phyloP scores from a whole-genome alignment of 106 monocot genomes.

The Dioscorea zingiberensis region DNA sequence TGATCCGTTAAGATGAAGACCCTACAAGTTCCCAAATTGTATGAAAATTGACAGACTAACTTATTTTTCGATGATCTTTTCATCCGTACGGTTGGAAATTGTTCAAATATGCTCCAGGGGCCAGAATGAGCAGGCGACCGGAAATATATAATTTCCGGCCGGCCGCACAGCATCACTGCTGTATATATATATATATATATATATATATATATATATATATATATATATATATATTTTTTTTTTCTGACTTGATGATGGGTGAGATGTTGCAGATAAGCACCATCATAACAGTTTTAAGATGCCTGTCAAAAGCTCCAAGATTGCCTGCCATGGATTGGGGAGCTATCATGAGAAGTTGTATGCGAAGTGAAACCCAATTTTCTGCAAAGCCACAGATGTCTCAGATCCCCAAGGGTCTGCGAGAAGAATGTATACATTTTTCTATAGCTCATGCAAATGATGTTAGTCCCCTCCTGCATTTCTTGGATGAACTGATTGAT shows the following conservation, averaged over 20 bases:
- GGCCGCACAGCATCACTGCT: too few species aligned
- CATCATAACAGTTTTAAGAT: slow-evolving; percentile 54
- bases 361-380: slow-evolving; percentile 37
- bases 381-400: slow-evolving; percentile 5
- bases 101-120: too few species aligned
- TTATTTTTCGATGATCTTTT: too few species aligned
- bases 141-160: too few species aligned
- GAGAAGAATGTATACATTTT: slow-evolving; percentile 74
- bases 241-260: background rate
- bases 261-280: slow-evolving; percentile 23
- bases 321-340: slow-evolving; percentile 87
- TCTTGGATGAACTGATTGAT: slow-evolving; percentile 73
- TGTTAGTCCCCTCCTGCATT: slow-evolving; percentile 50
- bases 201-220: too few species aligned
- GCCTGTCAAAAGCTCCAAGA: slow-evolving; percentile 81
- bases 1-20: too few species aligned
- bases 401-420: slow-evolving; percentile 22
- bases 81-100: too few species aligned
- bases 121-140: too few species aligned
- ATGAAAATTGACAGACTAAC: too few species aligned
- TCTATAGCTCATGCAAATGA: slow-evolving; percentile 58
- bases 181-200: too few species aligned
- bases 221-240: too few species aligned
- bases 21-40: too few species aligned
- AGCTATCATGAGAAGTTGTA: slow-evolving; percentile 57